These are phyloP conservation scores for Sphaerobolus stellatus DNA, from an alignment of 1,284 basidiomycete genomes.

Conservation along the genomic window DNA sequence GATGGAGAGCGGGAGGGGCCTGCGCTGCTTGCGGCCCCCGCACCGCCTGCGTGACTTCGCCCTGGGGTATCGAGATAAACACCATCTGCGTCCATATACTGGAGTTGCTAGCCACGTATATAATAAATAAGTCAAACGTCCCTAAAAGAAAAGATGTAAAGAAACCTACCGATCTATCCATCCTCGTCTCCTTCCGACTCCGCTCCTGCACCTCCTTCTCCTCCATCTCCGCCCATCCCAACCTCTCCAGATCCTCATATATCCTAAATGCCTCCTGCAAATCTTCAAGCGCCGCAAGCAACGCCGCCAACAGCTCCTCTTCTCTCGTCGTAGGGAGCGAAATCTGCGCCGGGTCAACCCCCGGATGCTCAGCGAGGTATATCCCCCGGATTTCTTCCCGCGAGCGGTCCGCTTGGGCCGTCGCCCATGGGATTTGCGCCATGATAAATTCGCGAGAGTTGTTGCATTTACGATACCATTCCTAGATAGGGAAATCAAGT, in stretches of 20 bases:
- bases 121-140: neutral
- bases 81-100: conserved; percentile 32
- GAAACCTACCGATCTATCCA: conserved; percentile 53
- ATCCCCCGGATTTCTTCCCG: conserved; percentile 27
- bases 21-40: conserved; percentile 15
- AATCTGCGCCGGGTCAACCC: conserved; percentile 53
- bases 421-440: conserved; percentile 78
- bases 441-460: conserved; percentile 72
- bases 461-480: conserved; percentile 70
- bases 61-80: conserved; percentile 21
- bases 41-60: conserved; percentile 5
- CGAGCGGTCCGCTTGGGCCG: conserved; percentile 67
- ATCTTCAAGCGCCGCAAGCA: conserved; percentile 65
- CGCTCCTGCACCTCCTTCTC: conserved; percentile 48
- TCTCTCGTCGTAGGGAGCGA: conserved; percentile 54
- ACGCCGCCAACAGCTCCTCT: conserved; percentile 47
- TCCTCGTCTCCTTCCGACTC: conserved; percentile 55
- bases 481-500: conserved; percentile 40
- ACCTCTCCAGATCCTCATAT: conserved; percentile 65
- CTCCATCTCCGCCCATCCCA: conserved; percentile 58
- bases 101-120: conserved; percentile 27
- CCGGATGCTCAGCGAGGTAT: conserved; percentile 32
- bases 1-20: conserved; percentile 39
- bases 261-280: conserved; percentile 47
- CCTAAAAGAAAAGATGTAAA: neutral